Percentiles rank a stretch among this genome's conserved stretches.
These are phyloP conservation scores for Myxozyma neotropica DNA, from an alignment of 805 yeast genomes.

Conservation along the genomic window DNA sequence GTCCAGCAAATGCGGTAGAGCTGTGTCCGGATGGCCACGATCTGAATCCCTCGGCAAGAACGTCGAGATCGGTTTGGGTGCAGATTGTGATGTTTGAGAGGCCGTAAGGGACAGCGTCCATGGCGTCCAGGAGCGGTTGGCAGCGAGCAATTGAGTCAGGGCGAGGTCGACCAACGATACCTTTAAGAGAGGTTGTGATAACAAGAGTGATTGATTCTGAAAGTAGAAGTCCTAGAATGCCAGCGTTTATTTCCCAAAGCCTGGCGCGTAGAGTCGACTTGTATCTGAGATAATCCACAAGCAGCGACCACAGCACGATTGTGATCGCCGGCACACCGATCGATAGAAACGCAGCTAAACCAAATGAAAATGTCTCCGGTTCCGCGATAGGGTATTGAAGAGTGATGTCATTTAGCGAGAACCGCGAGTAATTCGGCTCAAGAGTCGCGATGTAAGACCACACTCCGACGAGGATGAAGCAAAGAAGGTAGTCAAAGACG, in stretches of 20 bases:
- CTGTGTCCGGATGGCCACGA: slow-evolving; percentile 64
- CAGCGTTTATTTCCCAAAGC: slow-evolving; percentile 57
- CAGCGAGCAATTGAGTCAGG: slow-evolving; percentile 93
- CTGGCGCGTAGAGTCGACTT: slow-evolving; percentile 28
- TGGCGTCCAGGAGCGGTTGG: slow-evolving; percentile 51
- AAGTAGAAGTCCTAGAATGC: slow-evolving; percentile 66
- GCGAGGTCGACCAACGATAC: slow-evolving; percentile 84
- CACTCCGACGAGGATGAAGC: slow-evolving; percentile 18
- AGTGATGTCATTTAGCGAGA: slow-evolving; percentile 71
- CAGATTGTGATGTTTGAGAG: slow-evolving; percentile 42
- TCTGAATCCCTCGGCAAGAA: slow-evolving; percentile 55
- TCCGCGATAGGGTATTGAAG: slow-evolving; percentile 81
- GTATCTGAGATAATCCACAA: slow-evolving; percentile 7
- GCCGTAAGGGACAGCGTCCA: slow-evolving; percentile 52
- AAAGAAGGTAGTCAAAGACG: slow-evolving; percentile 28
- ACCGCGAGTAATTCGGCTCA: slow-evolving; percentile 40
- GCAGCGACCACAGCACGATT: slow-evolving; percentile 32
- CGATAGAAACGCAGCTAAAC: slow-evolving; percentile 50
- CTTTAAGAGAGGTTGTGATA: slow-evolving; percentile 73
- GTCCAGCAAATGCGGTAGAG: slow-evolving; percentile 54
- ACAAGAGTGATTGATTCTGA: slow-evolving; percentile 62
- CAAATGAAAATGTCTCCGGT: slow-evolving; percentile 66
- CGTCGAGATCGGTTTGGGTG: slow-evolving; percentile 39
- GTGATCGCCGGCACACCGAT: slow-evolving; percentile 39
- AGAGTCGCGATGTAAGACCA: slow-evolving; percentile 21